phyloP scores from a whole-genome alignment of 495 filamentous ascomycete genomes.

The Extremus antarcticus region DNA sequence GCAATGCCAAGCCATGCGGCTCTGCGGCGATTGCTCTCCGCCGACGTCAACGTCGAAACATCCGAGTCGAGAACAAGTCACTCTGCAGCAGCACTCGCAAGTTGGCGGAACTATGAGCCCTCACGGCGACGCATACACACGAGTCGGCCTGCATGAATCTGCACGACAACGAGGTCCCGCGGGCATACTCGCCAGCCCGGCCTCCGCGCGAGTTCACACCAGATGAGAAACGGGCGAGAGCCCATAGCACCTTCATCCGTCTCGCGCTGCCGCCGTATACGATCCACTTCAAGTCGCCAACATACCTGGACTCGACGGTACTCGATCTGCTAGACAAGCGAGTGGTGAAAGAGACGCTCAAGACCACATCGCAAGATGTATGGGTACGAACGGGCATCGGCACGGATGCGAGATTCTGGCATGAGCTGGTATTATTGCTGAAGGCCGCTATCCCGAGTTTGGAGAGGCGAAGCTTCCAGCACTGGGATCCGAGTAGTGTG shows the following conservation, averaged over 20 bases:
- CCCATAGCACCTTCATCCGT: conserved; percentile 22
- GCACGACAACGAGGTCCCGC: too few relatives aligned
- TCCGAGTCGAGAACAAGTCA: too few relatives aligned
- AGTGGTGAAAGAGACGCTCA: conserved; percentile 25
- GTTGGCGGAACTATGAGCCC: too few relatives aligned
- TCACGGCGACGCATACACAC: too few relatives aligned
- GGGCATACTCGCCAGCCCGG: too few relatives aligned
- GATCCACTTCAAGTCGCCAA: conserved; percentile 27
- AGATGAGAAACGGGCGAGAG: not conserved
- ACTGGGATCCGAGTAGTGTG: conserved; percentile 24
- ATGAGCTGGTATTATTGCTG: conserved; percentile 24
- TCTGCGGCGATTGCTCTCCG: too few relatives aligned
- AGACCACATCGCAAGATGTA: conserved; percentile 15
- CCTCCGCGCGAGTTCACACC: too few relatives aligned
- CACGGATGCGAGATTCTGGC: conserved; percentile 24
- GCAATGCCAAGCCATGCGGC: too few relatives aligned
- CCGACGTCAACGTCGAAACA: too few relatives aligned
- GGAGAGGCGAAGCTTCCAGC: conserved; percentile 28
- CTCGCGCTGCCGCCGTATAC: conserved; percentile 27
- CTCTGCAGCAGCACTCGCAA: too few relatives aligned
- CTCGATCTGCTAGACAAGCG: conserved; percentile 27
- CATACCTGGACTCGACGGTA: conserved; percentile 25
- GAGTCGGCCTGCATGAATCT: too few relatives aligned
- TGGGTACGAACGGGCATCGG: conserved; percentile 22
- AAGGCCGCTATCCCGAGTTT: conserved; percentile 29